These are phyloP conservation scores for Solanum chiquidenum DNA, from an alignment of 257 asterid genomes.

Conservation along the genomic window DNA sequence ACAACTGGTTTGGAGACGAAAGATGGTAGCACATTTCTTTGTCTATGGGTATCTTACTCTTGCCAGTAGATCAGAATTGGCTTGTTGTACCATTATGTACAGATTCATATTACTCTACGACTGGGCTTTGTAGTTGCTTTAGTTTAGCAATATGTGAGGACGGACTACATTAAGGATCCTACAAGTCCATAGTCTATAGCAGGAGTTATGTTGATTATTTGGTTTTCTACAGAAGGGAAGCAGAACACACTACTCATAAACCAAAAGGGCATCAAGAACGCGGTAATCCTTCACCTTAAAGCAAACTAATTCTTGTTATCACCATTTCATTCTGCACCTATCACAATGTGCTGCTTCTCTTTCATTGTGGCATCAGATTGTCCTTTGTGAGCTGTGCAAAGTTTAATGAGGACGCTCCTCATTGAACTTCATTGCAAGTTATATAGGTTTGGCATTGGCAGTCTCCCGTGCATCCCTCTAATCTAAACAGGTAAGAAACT, in stretches of 20 bases:
- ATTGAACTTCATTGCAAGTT: neutral
- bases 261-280: neutral
- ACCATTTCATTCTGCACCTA: neutral
- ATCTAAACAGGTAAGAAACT: neutral
- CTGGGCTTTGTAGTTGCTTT: neutral
- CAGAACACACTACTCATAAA: neutral
- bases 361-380: neutral
- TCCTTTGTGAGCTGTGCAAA: neutral
- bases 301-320: neutral
- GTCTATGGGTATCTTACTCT: neutral
- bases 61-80: neutral
- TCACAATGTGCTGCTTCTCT: neutral
- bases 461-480: neutral
- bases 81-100: neutral
- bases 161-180: neutral
- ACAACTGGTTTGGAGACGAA: constrained; percentile 93
- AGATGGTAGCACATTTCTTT: constrained; percentile 36
- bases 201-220: neutral
- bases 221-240: neutral
- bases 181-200: neutral
- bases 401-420: neutral
- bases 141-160: neutral
- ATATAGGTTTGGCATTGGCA: neutral
- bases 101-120: neutral
- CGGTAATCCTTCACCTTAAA: neutral